Conservation (phyloP, 1,139 yeast genomes). For the Yamadazyma jaroonii region DNA sequence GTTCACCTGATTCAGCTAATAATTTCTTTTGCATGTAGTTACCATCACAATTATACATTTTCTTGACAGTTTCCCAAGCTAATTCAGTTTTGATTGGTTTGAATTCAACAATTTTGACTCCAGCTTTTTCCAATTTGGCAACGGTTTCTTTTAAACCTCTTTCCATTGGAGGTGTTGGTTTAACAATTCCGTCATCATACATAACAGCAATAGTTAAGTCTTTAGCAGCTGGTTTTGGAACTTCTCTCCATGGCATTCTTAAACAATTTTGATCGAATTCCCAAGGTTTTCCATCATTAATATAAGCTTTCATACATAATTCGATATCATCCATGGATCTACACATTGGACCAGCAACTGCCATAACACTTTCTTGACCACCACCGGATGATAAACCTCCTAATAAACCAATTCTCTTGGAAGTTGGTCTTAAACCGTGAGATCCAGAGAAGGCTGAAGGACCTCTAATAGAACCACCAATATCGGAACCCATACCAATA, state of each 20-base stretch:
- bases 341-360: constrained; percentile 64
- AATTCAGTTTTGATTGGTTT: constrained; percentile 50
- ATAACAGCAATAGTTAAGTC: constrained; percentile 36
- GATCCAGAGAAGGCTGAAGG: constrained; percentile 74
- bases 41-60: constrained; percentile 59
- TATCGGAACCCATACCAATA: constrained; percentile 72
- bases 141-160: constrained; percentile 30
- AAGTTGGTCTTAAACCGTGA: constrained; percentile 67
- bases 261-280: constrained; percentile 52
- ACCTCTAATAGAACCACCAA: constrained; percentile 75
- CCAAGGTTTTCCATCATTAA: constrained; percentile 72
- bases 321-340: constrained; percentile 63
- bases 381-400: constrained; percentile 55
- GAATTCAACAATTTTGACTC: constrained; percentile 38
- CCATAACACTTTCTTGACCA: constrained; percentile 58
- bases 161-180: constrained; percentile 55
- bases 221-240: constrained; percentile 40
- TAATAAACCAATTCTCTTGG: constrained; percentile 51
- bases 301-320: constrained; percentile 54
- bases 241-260: constrained; percentile 63
- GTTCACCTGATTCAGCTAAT: constrained; percentile 64
- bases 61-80: constrained; percentile 50
- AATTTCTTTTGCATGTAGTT: constrained; percentile 51
- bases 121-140: constrained; percentile 28
- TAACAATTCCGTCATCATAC: constrained; percentile 39